These are phyloP conservation scores for Nyssa sinensis DNA, from an alignment of 148 eudicot genomes.

Conservation along the genomic window DNA sequence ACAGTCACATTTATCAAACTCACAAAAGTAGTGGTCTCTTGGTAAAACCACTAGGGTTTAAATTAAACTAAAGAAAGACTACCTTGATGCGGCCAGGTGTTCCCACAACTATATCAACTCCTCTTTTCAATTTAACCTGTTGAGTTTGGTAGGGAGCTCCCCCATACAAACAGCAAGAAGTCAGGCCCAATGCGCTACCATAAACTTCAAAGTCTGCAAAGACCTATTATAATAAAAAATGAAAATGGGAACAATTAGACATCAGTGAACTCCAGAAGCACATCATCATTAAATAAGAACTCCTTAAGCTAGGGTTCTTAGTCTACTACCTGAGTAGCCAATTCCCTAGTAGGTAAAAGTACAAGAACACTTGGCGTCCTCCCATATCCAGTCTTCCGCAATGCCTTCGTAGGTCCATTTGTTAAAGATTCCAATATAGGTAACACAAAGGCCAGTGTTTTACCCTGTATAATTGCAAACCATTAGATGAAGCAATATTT, in stretches of 20 bases:
- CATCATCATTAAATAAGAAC: not conserved
- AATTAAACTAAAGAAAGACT: constrained; percentile 1
- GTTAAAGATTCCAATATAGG: constrained; percentile 85
- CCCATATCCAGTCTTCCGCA: constrained; percentile 69
- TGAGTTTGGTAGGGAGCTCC: constrained; percentile 67
- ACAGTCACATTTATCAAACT: not conserved
- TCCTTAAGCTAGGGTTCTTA: not conserved
- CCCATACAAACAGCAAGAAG: constrained; percentile 69
- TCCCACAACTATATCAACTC: constrained; percentile 84
- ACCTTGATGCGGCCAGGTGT: constrained; percentile 96
- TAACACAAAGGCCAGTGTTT: constrained; percentile 92
- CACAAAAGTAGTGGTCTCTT: not conserved
- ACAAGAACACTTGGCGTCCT: constrained; percentile 76
- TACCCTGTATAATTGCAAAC: constrained; percentile 52
- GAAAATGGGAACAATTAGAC: not conserved
- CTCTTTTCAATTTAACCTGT: constrained; percentile 57
- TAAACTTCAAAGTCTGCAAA: constrained; percentile 65
- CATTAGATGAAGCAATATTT: not conserved
- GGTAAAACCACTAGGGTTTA: not conserved
- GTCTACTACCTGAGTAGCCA: constrained; percentile 73
- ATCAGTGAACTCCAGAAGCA: not conserved
- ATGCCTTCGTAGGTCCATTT: constrained; percentile 60
- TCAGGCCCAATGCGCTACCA: constrained; percentile 64
- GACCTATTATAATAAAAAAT: constrained; percentile 41
- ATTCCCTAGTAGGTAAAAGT: constrained; percentile 88